Conservation (phyloP, 2,329 filamentous ascomycete species). For the Fusarium aywerte region DNA sequence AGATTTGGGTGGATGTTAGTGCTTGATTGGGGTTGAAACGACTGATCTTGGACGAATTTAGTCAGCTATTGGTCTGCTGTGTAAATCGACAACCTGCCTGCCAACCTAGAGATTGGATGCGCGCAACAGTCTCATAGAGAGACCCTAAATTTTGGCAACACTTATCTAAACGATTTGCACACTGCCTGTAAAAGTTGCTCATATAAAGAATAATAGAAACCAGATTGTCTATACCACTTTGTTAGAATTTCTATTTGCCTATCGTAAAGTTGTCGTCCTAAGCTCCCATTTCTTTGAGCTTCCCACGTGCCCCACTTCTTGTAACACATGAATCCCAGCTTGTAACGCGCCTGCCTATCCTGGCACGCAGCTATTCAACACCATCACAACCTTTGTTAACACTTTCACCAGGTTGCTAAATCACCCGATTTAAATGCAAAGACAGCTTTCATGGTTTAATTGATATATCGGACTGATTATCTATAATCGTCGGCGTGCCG, state of each 20-base stretch:
- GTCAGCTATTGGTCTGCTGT: not conserved
- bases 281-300: constrained; percentile 18
- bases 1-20: not conserved
- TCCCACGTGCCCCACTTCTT: constrained; percentile 24
- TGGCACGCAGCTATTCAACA: not conserved
- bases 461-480: not conserved
- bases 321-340: not conserved
- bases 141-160: not conserved
- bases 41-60: not conserved
- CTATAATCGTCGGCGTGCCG: not conserved
- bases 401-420: not conserved
- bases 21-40: constrained; percentile 8
- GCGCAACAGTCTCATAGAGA: not conserved
- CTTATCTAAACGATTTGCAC: not conserved
- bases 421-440: not conserved
- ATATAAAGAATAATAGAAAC: not conserved
- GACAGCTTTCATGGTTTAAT: not conserved
- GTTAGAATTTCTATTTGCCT: not conserved
- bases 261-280: not conserved
- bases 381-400: not conserved
- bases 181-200: not conserved
- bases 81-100: not conserved
- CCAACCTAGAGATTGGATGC: not conserved
- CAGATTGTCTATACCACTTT: not conserved
- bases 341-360: not conserved